Percentiles rank a stretch among this genome's conserved stretches.
Evolutionary conservation across 129 eudicot genomes (phyloP).

Genomic region (Scalesia atractyloides): DNA sequence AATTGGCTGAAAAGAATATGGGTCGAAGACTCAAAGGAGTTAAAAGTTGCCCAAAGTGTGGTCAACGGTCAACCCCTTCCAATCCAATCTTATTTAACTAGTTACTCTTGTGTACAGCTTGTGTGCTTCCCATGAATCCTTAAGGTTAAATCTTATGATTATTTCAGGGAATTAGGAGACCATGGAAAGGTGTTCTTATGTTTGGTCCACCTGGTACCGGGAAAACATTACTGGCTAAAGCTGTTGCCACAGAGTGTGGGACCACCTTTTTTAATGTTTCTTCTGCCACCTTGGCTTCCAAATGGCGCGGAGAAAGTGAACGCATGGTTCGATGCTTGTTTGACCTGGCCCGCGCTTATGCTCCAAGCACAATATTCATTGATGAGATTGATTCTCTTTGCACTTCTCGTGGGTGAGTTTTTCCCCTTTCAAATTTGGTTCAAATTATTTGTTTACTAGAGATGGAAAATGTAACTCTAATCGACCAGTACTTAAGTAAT

Average conservation of each 20-base stretch:
- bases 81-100: neutral
- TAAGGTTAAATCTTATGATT: constrained; percentile 1
- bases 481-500: too few relatives aligned
- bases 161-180: constrained; percentile 93
- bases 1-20: neutral
- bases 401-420: constrained; percentile 85
- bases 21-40: neutral
- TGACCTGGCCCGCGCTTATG: constrained; percentile 95
- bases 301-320: constrained; percentile 99
- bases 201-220: constrained; percentile 99
- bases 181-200: constrained; percentile 99
- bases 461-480: neutral
- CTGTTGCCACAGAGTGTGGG: constrained; percentile 99
- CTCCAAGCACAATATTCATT: constrained; percentile 95
- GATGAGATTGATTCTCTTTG: constrained; percentile 99
- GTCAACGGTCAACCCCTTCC: neutral
- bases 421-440: neutral
- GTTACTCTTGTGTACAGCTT: neutral
- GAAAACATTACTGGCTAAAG: constrained; percentile 95
- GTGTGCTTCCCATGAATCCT: constrained; percentile 2
- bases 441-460: neutral
- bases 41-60: neutral
- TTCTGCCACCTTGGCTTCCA: constrained; percentile 96
- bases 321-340: constrained; percentile 98
- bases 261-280: constrained; percentile 98